Percentiles rank a stretch among this genome's conserved stretches.
Evolutionary conservation across 805 yeast genomes (phyloP).

Genomic region (Blastobotrys peoriensis): DNA sequence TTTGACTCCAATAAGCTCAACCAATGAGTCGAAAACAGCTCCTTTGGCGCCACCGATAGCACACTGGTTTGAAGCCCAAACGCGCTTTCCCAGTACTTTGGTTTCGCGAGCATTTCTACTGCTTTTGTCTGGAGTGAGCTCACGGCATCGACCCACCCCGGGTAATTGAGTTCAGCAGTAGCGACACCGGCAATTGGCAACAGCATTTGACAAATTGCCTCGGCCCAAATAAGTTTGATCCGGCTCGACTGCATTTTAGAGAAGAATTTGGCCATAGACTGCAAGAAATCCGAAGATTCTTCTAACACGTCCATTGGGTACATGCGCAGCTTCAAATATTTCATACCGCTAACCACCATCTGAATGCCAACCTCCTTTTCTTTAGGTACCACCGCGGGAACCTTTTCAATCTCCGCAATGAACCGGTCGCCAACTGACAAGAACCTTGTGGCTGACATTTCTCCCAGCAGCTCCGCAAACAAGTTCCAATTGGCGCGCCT

Average conservation of each 20-base stretch:
- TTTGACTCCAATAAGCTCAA: conserved; percentile 56
- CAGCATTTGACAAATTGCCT: conserved; percentile 67
- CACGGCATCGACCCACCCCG: conserved; percentile 86
- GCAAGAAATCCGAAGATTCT: conserved; percentile 86
- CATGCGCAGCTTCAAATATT: conserved; percentile 68
- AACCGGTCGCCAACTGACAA: conserved; percentile 87
- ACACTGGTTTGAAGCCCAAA: conserved; percentile 65
- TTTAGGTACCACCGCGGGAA: conserved; percentile 48
- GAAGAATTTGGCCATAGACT: conserved; percentile 81
- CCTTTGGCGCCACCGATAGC: conserved; percentile 74
- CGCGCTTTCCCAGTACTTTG: conserved; percentile 59
- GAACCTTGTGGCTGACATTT: conserved; percentile 81
- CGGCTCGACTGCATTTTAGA: conserved; percentile 56
- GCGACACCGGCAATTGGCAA: conserved; percentile 77
- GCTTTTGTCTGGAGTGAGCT: conserved; percentile 50
- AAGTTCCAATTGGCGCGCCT: conserved; percentile 92
- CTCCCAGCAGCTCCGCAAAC: conserved; percentile 82
- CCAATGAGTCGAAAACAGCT: conserved; percentile 71
- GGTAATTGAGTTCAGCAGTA: conserved; percentile 94
- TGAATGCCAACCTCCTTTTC: conserved; percentile 59
- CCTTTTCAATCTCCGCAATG: conserved; percentile 83
- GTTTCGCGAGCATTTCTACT: conserved; percentile 39
- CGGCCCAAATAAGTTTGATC: conserved; percentile 73
- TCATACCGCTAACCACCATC: conserved; percentile 84
- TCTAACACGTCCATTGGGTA: conserved; percentile 88